Percentiles rank a stretch among this genome's conserved stretches.
Conservation (phyloP, 495 filamentous ascomycete genomes). For the Aspergillus affinis region DNA sequence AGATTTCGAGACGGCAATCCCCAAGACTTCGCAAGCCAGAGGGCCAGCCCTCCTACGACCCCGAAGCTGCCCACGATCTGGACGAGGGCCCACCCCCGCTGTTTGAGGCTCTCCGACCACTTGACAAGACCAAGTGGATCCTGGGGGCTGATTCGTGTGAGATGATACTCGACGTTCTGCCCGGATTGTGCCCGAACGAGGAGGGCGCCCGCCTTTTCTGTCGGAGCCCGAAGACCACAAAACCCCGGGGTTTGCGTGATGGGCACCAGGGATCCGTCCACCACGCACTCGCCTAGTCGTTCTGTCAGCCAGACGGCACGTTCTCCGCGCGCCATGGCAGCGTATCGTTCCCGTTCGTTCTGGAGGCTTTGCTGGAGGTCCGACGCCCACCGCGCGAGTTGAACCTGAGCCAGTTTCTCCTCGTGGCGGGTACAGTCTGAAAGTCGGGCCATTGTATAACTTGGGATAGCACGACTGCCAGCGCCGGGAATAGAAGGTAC, state of each 20-base stretch:
- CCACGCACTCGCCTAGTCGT: conserved; percentile 68
- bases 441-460: conserved; percentile 69
- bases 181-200: conserved; percentile 27
- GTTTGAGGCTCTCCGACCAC: conserved; percentile 65
- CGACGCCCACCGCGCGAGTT: conserved; percentile 84
- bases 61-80: conserved; percentile 77
- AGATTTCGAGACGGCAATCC: conserved; percentile 38
- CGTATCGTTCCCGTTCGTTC: conserved; percentile 77
- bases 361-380: conserved; percentile 82
- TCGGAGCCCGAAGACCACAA: conserved; percentile 23
- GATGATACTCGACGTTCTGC: conserved; percentile 26
- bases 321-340: conserved; percentile 67
- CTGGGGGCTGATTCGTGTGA: conserved; percentile 46
- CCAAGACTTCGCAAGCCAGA: conserved; percentile 58
- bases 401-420: conserved; percentile 73
- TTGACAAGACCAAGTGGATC: conserved; percentile 78
- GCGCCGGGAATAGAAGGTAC: conserved; percentile 26
- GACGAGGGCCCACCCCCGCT: conserved; percentile 66
- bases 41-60: conserved; percentile 68
- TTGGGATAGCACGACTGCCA: conserved; percentile 40
- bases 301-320: conserved; percentile 78
- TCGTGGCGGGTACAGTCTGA: conserved; percentile 70
- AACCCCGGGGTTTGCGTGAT: conserved; percentile 39
- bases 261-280: conserved; percentile 67
- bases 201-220: conserved; percentile 24